Conservation (phyloP, 2,329 filamentous ascomycete species). For the Penicillium decumbens region DNA sequence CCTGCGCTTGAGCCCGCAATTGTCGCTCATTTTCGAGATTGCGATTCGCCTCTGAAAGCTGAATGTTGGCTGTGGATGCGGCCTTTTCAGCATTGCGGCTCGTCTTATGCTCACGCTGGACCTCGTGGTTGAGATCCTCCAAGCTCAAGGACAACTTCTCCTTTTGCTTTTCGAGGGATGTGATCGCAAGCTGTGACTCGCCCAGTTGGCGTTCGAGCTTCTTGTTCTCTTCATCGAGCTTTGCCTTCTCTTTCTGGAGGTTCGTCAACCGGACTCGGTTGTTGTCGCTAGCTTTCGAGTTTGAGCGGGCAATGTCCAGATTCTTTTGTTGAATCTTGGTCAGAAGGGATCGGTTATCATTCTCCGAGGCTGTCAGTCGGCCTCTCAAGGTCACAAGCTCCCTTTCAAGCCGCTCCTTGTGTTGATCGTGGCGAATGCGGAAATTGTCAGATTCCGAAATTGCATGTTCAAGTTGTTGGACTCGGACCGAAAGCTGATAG, state of each 20-base stretch:
- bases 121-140: conserved; percentile 89
- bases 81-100: conserved; percentile 87
- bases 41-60: conserved; percentile 83
- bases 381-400: conserved; percentile 90
- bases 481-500: conserved; percentile 67
- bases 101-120: conserved; percentile 82
- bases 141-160: conserved; percentile 84
- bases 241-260: conserved; percentile 76
- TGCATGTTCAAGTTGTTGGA: conserved; percentile 79
- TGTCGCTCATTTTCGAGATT: conserved; percentile 88
- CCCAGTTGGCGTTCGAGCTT: conserved; percentile 78
- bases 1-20: conserved; percentile 75
- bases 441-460: conserved; percentile 88
- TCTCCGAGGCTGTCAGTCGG: conserved; percentile 83
- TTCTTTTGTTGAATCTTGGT: conserved; percentile 98
- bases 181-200: conserved; percentile 76
- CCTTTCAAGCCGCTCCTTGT: conserved; percentile 86
- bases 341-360: conserved; percentile 89
- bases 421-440: conserved; percentile 83
- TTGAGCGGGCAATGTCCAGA: conserved; percentile 87
- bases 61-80: conserved; percentile 71
- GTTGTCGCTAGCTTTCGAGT: conserved; percentile 76
- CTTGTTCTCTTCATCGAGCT: conserved; percentile 74
- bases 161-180: conserved; percentile 84
- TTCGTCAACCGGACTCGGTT: conserved; percentile 71